Conservation (phyloP, 2,329 filamentous ascomycete genomes). For the Ophioceras dolichostomum region DNA sequence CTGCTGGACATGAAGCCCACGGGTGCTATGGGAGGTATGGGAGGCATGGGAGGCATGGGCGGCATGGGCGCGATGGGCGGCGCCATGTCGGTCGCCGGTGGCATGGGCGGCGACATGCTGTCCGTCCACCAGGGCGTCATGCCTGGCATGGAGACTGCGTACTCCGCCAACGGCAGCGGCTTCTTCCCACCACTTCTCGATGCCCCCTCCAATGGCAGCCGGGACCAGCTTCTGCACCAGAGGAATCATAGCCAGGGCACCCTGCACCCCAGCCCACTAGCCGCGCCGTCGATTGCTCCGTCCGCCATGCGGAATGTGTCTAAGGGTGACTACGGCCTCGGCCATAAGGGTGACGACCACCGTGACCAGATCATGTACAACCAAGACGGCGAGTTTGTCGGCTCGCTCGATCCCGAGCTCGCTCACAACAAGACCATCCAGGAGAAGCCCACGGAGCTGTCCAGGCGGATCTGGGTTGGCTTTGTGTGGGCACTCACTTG, state of each 20-base stretch:
- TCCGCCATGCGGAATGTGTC: conserved; percentile 43
- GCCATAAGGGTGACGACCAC: conserved; percentile 69
- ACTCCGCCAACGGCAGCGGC: conserved; percentile 52
- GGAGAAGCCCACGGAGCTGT: conserved; percentile 48
- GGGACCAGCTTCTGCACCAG: conserved; percentile 57
- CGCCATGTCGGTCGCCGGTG: no score
- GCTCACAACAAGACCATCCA: conserved; percentile 67
- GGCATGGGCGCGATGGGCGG: conserved; percentile 10
- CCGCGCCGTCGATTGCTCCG: conserved; percentile 46
- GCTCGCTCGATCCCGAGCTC: conserved; percentile 60
- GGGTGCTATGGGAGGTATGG: conserved; percentile 23
- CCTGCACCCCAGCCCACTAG: conserved; percentile 22
- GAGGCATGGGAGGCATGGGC: conserved; percentile 2
- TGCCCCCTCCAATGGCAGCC: conserved; percentile 51
- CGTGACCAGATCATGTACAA: conserved; percentile 67
- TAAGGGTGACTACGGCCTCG: conserved; percentile 79
- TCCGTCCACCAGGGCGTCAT: no score
- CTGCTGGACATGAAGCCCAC: conserved; percentile 83
- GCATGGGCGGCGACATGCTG: conserved; percentile 9
- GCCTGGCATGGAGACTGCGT: conserved; percentile 56
- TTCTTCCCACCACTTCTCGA: conserved; percentile 59
- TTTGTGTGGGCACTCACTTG: conserved; percentile 82
- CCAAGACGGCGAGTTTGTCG: conserved; percentile 53
- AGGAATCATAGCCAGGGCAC: conserved; percentile 44
- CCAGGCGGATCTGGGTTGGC: conserved; percentile 66